Evolutionary conservation across 257 asterid species (phyloP).

Genomic region (Nicotiana obtusifolia): DNA sequence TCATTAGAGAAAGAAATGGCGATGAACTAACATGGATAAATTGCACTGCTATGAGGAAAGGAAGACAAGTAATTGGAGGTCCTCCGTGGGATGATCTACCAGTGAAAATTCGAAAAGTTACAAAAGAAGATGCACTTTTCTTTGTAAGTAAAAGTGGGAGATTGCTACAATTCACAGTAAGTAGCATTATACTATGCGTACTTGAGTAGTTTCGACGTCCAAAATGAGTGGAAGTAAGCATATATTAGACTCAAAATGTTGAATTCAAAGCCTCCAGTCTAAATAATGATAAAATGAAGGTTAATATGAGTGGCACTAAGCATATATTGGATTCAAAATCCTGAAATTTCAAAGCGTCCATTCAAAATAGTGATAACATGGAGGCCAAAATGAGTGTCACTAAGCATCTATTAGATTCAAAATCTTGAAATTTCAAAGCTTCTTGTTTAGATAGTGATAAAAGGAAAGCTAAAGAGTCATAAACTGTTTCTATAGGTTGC

Average conservation of each 20-base stretch:
- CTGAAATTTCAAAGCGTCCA: neutral
- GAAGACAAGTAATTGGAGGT: conserved; percentile 59
- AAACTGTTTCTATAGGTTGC: conserved; percentile 46
- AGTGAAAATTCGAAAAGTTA: conserved; percentile 40
- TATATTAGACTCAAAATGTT: neutral
- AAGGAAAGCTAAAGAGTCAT: neutral
- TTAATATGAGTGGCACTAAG: neutral
- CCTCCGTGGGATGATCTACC: conserved; percentile 75
- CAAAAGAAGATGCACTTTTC: conserved; percentile 59
- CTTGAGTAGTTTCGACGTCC: neutral
- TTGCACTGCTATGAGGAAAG: conserved; percentile 72
- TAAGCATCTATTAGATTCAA: neutral
- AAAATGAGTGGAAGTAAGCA: neutral
- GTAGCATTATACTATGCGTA: conserved; percentile 13
- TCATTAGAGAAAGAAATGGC: conserved; percentile 60
- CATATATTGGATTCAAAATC: neutral
- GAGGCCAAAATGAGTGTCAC: neutral
- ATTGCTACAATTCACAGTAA: conserved; percentile 63
- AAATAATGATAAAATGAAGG: neutral
- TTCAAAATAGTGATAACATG: neutral
- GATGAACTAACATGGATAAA: conserved; percentile 64
- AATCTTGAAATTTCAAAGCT: neutral
- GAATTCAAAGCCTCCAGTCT: neutral
- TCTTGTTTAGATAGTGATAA: neutral
- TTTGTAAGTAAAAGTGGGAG: conserved; percentile 65